phyloP scores from a whole-genome alignment of 306 rosid genomes.

The Sophora flavescens region DNA sequence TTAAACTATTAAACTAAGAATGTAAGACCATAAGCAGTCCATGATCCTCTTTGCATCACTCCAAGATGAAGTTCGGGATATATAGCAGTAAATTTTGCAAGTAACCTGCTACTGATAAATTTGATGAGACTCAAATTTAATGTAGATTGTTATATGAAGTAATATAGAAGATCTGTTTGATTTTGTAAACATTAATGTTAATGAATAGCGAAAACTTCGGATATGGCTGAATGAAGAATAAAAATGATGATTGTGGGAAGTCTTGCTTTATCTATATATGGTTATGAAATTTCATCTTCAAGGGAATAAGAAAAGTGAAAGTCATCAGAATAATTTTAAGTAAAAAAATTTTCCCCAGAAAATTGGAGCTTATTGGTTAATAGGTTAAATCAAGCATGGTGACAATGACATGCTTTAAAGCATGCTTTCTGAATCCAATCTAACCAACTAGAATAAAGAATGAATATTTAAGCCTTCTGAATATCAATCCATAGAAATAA shows the following conservation, averaged over 20 bases:
- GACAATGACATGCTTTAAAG: constrained; percentile 17
- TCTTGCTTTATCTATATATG: neutral
- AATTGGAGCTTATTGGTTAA: constrained; percentile 9
- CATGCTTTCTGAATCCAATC: constrained; percentile 11
- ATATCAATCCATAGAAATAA: constrained; percentile 34
- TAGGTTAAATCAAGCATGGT: constrained; percentile 16
- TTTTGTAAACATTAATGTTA: neutral
- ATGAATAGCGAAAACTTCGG: too few relatives aligned
- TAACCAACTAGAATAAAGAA: neutral
- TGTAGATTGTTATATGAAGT: neutral
- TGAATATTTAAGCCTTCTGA: neutral
- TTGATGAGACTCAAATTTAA: neutral
- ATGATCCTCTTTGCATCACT: neutral
- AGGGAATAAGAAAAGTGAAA: neutral
- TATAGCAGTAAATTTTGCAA: neutral
- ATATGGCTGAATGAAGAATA: neutral
- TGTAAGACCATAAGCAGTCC: neutral
- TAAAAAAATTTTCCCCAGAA: neutral
- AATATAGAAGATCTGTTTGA: neutral
- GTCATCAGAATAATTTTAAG: neutral
- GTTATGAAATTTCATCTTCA: neutral
- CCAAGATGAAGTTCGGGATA: neutral
- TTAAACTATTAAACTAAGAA: neutral
- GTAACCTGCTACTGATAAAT: neutral
- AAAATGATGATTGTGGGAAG: constrained; percentile 21